A percentile compares a stretch with the other conserved stretches of the same genome.
These are phyloP conservation scores for Aspergillus funiculosus DNA, from an alignment of 495 filamentous ascomycete species.

Conservation along the genomic window DNA sequence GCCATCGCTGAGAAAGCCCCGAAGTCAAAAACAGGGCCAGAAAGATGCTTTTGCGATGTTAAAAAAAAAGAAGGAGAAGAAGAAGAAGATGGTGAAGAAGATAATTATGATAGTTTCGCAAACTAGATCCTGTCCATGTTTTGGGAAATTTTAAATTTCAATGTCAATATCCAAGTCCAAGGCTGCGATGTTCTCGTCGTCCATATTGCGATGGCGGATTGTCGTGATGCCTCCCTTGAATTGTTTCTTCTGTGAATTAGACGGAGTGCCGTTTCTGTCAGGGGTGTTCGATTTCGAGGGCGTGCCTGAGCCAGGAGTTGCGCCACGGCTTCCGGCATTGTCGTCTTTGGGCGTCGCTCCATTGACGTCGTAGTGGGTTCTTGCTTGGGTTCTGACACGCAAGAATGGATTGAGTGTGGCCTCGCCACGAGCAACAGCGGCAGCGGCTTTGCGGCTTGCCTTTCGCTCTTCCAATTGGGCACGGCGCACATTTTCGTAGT, in stretches of 20 bases:
- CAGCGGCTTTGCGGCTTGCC: constrained; percentile 52
- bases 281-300: constrained; percentile 26
- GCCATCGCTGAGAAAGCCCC: constrained; percentile 3
- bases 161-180: constrained; percentile 79
- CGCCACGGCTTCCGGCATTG: constrained; percentile 41
- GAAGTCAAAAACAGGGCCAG: no score
- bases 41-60: no score
- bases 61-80: not conserved
- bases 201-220: constrained; percentile 66
- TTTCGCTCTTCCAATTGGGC: constrained; percentile 76
- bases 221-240: constrained; percentile 55
- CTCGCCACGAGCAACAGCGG: constrained; percentile 51
- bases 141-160: constrained; percentile 46
- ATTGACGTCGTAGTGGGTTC: constrained; percentile 54
- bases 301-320: constrained; percentile 39
- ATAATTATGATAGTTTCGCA: not conserved
- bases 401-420: constrained; percentile 50
- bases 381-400: constrained; percentile 56
- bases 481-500: constrained; percentile 74
- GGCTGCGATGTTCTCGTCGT: constrained; percentile 78
- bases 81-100: not conserved
- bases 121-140: not conserved
- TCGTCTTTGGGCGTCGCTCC: constrained; percentile 18
- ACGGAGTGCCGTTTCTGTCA: constrained; percentile 36
- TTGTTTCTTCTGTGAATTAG: constrained; percentile 48